phyloP scores from a whole-genome alignment of 2,329 filamentous ascomycete species.

The Beauveria scarabaeidicola region DNA sequence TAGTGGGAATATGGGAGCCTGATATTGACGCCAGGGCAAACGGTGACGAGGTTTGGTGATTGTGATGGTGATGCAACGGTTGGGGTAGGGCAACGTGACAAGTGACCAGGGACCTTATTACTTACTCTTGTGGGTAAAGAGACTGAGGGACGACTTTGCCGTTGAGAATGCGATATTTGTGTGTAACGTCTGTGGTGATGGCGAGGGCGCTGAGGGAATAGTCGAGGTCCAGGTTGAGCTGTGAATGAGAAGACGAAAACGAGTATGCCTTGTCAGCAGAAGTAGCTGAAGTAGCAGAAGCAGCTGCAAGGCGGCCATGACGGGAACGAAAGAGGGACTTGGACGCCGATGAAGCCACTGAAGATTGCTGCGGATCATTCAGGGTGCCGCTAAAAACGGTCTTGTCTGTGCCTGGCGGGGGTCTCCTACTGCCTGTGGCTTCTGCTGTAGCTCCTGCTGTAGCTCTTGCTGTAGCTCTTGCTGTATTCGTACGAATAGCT shows the following conservation, averaged over 20 bases:
- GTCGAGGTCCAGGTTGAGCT: slow-evolving; percentile 14
- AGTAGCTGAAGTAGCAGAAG: not conserved
- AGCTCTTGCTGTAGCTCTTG: no score
- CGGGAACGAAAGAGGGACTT: not conserved
- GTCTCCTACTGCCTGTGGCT: not conserved
- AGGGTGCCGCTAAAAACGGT: not conserved
- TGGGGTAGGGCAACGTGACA: no score
- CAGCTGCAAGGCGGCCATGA: not conserved
- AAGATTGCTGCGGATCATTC: not conserved
- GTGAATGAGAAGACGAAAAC: not conserved
- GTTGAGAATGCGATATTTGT: slow-evolving; percentile 23
- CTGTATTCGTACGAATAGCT: no score
- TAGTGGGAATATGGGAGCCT: not conserved
- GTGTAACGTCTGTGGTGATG: slow-evolving; percentile 19
- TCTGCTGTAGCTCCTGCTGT: no score
- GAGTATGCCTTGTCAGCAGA: not conserved
- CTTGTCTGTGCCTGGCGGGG: not conserved
- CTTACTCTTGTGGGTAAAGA: slow-evolving; percentile 14
- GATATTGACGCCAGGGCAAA: not conserved
- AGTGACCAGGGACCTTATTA: slow-evolving; percentile 6
- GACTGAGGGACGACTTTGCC: slow-evolving; percentile 25
- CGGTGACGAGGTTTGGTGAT: not conserved
- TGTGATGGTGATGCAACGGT: not conserved
- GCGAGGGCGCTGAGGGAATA: slow-evolving; percentile 23
- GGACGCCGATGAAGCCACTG: not conserved